Evolutionary conservation across 2,329 filamentous ascomycete genomes (phyloP), one percentile per base, ranked within the genome.

Genomic region (Pestalotiopsis sp.): DNA sequence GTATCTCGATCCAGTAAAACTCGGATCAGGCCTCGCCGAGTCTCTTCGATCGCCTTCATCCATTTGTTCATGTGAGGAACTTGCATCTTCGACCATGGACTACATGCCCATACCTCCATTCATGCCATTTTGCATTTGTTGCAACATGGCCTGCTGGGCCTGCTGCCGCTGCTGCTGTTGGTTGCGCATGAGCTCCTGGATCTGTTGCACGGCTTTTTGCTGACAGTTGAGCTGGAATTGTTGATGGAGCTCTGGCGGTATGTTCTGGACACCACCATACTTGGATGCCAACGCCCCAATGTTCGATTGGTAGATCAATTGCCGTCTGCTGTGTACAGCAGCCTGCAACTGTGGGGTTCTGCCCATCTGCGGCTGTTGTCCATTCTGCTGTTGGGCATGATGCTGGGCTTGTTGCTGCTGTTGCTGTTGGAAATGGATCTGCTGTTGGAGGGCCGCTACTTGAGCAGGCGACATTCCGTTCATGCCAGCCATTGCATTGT

Each of bases 231-330:
- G 73, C 73, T 84, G 86, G 35, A 87, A 81, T 39, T 79, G 80
- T 0, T 84, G 80, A 35, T 83, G 67, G 1, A 79, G 65, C 0
- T 88, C 85, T 0, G 72, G 77, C 0, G 86, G 86, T 3, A 88
- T 82, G 38, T 81, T 80, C 24, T 83, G 80, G 4, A 75, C 67
- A 0, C 81, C 80, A 11, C 83, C 83, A 66, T 78, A 84, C 20
- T 80, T 81, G 1, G 72, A 71, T 0, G 76, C 75, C 2, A 82
- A 68, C 1, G 67, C 63, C 0, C 67, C 71, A 9, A 88, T 70
- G 65, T 82, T 75, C 64, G 78, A 79, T 11, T 76, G 68, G 60
- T 82, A 87, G 0, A 86, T 67, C 2, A 73, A 56, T 6, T 79
- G 74, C 4, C 80, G 76, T 11, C 80, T 78, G 22, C 78, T 72